phyloP scores from a whole-genome alignment of 768 basidiomycete species.

The Heimioporus sp. region DNA sequence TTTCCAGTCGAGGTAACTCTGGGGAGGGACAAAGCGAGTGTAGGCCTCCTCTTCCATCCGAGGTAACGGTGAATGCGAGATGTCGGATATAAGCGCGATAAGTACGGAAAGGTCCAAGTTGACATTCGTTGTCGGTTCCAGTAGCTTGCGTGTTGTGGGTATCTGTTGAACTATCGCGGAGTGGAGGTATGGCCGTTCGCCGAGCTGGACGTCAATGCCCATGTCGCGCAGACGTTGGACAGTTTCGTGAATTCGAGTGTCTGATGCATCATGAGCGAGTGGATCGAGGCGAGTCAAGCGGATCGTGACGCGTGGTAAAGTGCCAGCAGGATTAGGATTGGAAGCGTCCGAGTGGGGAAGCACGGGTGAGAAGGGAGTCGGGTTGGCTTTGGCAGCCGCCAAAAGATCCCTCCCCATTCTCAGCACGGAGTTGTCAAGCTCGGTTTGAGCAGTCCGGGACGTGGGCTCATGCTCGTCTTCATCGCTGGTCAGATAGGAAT shows the following conservation, averaged over 20 bases:
- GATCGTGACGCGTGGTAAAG: constrained; percentile 40
- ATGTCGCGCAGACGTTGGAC: constrained; percentile 53
- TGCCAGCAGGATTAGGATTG: too few species aligned
- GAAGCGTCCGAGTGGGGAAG: constrained; percentile 20
- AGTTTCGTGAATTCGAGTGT: constrained; percentile 61
- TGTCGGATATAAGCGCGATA: constrained; percentile 81
- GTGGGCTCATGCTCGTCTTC: constrained; percentile 43
- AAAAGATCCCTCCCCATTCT: constrained; percentile 68
- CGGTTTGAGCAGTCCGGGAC: constrained; percentile 45
- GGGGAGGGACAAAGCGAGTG: constrained; percentile 59
- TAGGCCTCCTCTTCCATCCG: constrained; percentile 53
- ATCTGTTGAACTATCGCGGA: background rate
- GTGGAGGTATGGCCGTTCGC: constrained; percentile 43
- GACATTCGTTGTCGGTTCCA: constrained; percentile 56
- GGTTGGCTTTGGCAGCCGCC: constrained; percentile 59
- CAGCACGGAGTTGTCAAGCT: constrained; percentile 73
- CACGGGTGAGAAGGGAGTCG: constrained; percentile 5
- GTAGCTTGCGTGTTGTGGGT: constrained; percentile 3
- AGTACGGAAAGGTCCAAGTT: constrained; percentile 85
- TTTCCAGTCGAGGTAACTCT: constrained; percentile 62
- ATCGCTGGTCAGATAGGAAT: constrained; percentile 66
- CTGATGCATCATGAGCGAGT: constrained; percentile 29
- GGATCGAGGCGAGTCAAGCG: constrained; percentile 71
- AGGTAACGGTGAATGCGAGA: constrained; percentile 73
- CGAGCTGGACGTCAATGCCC: constrained; percentile 67